Conservation (phyloP, 352 stramenopile genomes). For the Plasmopara viticola region DNA sequence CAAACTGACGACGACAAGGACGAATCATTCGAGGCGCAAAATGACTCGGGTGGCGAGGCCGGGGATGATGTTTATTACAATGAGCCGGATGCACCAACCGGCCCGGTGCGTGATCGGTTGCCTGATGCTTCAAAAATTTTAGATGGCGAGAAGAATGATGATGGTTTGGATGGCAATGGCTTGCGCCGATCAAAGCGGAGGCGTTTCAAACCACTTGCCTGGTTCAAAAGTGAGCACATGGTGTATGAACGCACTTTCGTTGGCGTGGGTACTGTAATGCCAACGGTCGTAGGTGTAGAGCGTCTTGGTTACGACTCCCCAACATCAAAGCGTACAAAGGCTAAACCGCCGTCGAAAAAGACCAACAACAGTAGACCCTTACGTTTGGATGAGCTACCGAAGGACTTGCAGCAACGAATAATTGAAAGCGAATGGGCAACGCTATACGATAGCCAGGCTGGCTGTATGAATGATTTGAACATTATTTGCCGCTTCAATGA, state of each 20-base stretch:
- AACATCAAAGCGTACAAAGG: constrained; percentile 35
- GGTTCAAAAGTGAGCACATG: constrained; percentile 86
- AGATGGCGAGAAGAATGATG: constrained; percentile 18
- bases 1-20: constrained; percentile 55
- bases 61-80: constrained; percentile 56
- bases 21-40: constrained; percentile 44
- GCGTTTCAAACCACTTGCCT: constrained; percentile 79
- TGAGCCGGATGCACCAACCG: constrained; percentile 18
- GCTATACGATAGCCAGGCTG: constrained; percentile 52
- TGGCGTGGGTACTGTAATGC: constrained; percentile 74
- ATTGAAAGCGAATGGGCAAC: constrained; percentile 68
- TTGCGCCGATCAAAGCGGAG: constrained; percentile 70
- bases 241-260: constrained; percentile 79
- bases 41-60: constrained; percentile 38
- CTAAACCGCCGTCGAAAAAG: constrained; percentile 29
- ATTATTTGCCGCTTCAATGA: constrained; percentile 69
- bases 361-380: constrained; percentile 36
- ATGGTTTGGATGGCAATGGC: constrained; percentile 32
- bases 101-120: constrained; percentile 45
- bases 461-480: constrained; percentile 68
- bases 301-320: constrained; percentile 53
- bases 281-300: constrained; percentile 69
- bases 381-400: constrained; percentile 38
- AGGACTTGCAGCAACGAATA: constrained; percentile 46
- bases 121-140: constrained; percentile 36